Evolutionary conservation across 805 yeast species (phyloP), one percentile per base, ranked within the genome.

Genomic region (Monosporozyma solicola): DNA sequence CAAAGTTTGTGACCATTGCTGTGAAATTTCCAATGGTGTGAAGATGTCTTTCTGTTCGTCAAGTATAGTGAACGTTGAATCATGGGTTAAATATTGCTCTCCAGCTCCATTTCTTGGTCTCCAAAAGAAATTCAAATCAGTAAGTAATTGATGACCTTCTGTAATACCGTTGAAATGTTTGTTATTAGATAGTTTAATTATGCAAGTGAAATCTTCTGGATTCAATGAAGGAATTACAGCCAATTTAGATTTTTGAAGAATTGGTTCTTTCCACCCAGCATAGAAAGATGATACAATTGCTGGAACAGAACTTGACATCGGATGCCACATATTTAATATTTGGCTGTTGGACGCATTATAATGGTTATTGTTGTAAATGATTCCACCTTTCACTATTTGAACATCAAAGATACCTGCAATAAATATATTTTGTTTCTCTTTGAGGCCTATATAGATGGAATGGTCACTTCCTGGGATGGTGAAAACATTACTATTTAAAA

Each of bases 371-470:
- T 67, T 67, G 55, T 66, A 66, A 1, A 58, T 53, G 11, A 66
- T 60, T 10, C 70, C 71, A 46, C 71, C 71, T 56, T 66, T 66
- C 13, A 66, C 55, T 6, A 67, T 55, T 45, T 65, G 64, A 13
- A 66, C 16, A 41, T 55, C 52, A 35, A 64, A 65, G 15, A 60
- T 50, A 11, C 71, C 71, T 4, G 67, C 59, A 16, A 67, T 31
- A 50, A 55, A 60, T 1, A 66, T 32, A 5, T 48, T 46, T 51
- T 67, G 65, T 47, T 60, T 63, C 41, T 62, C 59, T 13, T 47
- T 54, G 22, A 67, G 50, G 2, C 68, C 65, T 5, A 67, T 52
- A 8, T 62, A 32, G 10, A 63, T 41, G 0, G 50, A 47, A 22
- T 55, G 51, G 3, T 53, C 50, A 7, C 48, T 39, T 13, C 53